Evolutionary conservation across 768 basidiomycete species (phyloP).

Genomic region (Kwoniella sp.): DNA sequence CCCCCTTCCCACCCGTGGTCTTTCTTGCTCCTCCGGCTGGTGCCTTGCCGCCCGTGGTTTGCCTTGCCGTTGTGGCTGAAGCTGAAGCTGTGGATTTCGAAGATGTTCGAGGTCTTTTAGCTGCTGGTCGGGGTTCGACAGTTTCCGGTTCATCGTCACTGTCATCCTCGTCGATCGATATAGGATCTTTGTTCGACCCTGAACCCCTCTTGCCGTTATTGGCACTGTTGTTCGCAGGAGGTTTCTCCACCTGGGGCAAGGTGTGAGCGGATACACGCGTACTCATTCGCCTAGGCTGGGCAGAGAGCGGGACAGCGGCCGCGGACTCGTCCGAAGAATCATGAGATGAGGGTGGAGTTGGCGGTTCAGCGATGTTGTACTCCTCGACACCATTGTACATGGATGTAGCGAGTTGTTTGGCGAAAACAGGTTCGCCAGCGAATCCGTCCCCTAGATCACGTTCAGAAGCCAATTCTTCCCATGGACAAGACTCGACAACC

Average conservation of each 20-base stretch:
- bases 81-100: constrained; percentile 28
- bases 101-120: constrained; percentile 29
- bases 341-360: not conserved
- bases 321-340: not conserved
- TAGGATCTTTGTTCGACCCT: constrained; percentile 37
- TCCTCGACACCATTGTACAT: constrained; percentile 31
- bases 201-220: constrained; percentile 13
- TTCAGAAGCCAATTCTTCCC: constrained; percentile 40
- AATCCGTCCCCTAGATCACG: constrained; percentile 43
- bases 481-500: not conserved
- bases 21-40: constrained; percentile 38
- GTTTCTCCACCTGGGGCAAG: not conserved
- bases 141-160: constrained; percentile 29
- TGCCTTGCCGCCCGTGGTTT: constrained; percentile 31
- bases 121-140: constrained; percentile 20
- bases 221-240: not conserved
- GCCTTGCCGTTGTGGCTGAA: constrained; percentile 2
- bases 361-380: constrained; percentile 7
- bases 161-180: constrained; percentile 37
- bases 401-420: constrained; percentile 23
- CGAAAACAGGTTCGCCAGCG: constrained; percentile 32
- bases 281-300: constrained; percentile 2
- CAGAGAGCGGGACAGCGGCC: not conserved
- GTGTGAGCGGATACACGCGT: not conserved
- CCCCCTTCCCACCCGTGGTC: constrained; percentile 26